phyloP scores from a whole-genome alignment of 2,329 filamentous ascomycete species.

The Pleoardoris graminearum region DNA sequence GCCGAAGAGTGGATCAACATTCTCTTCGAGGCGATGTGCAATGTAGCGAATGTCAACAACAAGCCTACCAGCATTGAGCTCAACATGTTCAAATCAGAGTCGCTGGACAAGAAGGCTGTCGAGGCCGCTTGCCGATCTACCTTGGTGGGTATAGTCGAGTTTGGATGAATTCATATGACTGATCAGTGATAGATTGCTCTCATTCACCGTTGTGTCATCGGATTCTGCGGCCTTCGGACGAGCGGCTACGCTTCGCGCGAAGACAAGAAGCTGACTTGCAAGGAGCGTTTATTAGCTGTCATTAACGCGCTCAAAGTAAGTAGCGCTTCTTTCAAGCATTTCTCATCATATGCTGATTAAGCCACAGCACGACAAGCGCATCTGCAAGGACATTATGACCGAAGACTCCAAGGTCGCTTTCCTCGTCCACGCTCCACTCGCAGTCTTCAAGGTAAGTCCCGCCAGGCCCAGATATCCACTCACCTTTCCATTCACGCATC shows the following conservation, averaged over 20 bases:
- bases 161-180: not conserved
- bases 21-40: constrained; percentile 3
- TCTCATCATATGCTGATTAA: not conserved
- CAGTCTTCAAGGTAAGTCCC: not conserved
- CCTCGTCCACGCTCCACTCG: constrained; percentile 4
- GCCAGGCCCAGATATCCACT: not conserved
- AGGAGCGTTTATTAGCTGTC: constrained; percentile 1
- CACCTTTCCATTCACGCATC: not conserved
- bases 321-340: not conserved
- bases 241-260: not conserved
- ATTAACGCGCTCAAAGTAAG: constrained; percentile 4
- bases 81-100: constrained; percentile 5
- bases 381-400: constrained; percentile 13
- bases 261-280: constrained; percentile 7
- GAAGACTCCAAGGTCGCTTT: constrained; percentile 7
- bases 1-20: constrained; percentile 1
- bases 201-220: constrained; percentile 8
- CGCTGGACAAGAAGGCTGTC: constrained; percentile 5
- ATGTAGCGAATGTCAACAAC: not conserved
- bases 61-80: constrained; percentile 5
- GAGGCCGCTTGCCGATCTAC: constrained; percentile 10
- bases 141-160: not conserved
- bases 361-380: constrained; percentile 10
- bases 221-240: constrained; percentile 4
- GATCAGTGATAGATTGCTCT: not conserved